phyloP scores from a whole-genome alignment of 108 stramenopile species.

The Cyclostephanos tholiformis region DNA sequence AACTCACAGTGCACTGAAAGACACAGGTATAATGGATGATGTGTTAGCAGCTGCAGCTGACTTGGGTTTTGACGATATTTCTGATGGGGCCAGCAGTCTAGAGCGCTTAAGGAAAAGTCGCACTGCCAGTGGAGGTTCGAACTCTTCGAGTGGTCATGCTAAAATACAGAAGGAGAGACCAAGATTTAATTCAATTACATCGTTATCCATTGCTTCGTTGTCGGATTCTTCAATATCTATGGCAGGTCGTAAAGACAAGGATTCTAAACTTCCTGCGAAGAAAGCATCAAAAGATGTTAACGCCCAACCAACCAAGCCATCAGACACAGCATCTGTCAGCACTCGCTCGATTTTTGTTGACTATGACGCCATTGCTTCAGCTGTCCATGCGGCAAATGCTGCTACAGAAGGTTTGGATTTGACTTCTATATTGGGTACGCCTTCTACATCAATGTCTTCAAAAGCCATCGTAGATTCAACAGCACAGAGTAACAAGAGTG shows the following conservation, averaged over 20 bases:
- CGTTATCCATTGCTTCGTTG: slow-evolving; percentile 61
- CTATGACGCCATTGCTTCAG: slow-evolving; percentile 78
- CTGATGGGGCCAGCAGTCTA: slow-evolving; percentile 20
- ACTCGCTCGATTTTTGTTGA: slow-evolving; percentile 62
- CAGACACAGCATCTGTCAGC: slow-evolving; percentile 15
- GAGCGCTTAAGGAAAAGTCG: slow-evolving; percentile 16
- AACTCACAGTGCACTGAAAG: slow-evolving; percentile 40
- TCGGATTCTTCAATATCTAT: slow-evolving; percentile 49
- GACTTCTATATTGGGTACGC: slow-evolving; percentile 32
- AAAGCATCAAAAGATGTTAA: not conserved
- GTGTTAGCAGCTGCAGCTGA: slow-evolving; percentile 62
- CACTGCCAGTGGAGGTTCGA: slow-evolving; percentile 28
- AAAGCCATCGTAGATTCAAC: slow-evolving; percentile 14
- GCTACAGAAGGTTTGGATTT: slow-evolving; percentile 70
- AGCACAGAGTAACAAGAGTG: not conserved
- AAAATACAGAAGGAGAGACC: slow-evolving; percentile 37
- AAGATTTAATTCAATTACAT: slow-evolving; percentile 65
- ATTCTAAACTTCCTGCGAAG: slow-evolving; percentile 24
- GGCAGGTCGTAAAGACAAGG: slow-evolving; percentile 28
- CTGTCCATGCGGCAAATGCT: slow-evolving; percentile 78
- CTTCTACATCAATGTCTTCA: slow-evolving; percentile 12
- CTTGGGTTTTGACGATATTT: slow-evolving; percentile 32
- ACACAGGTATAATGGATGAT: slow-evolving; percentile 58
- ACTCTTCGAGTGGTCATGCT: slow-evolving; percentile 13
- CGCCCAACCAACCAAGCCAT: slow-evolving; percentile 1